phyloP scores from a whole-genome alignment of 2,329 filamentous ascomycete genomes.

The Fusarium buharicum region DNA sequence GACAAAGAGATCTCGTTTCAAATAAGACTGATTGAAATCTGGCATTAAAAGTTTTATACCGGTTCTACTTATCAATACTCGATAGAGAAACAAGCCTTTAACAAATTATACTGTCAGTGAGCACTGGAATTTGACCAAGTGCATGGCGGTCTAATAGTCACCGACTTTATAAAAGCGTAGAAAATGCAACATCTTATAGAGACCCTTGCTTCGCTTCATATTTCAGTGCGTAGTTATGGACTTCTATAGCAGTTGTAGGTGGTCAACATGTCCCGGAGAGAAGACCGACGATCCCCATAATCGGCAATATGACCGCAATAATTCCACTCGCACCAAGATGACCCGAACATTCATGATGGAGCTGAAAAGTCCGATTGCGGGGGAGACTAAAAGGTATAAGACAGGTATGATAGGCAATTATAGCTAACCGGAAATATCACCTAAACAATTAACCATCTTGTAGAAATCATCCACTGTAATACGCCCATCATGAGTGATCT shows the following conservation, averaged over 20 bases:
- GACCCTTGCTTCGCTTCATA: too few species aligned
- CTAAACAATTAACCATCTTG: neutral
- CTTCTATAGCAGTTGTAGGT: neutral
- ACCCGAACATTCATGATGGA: constrained; percentile 21
- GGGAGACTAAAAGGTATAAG: neutral
- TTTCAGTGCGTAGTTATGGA: too few species aligned
- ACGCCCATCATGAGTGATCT: constrained; percentile 41
- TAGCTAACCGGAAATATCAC: neutral
- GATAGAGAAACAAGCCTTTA: too few species aligned
- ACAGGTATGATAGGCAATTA: constrained; percentile 8
- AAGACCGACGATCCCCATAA: constrained; percentile 3
- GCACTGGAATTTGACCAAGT: too few species aligned
- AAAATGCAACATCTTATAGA: too few species aligned
- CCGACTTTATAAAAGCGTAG: too few species aligned
- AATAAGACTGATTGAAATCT: too few species aligned
- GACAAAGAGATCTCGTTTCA: too few species aligned
- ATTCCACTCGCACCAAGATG: constrained; percentile 16
- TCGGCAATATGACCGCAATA: constrained; percentile 19
- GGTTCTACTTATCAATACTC: too few species aligned
- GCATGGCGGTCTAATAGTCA: too few species aligned
- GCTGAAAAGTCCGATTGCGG: constrained; percentile 35
- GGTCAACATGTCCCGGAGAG: constrained; percentile 7
- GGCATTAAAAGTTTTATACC: too few species aligned
- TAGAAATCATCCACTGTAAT: neutral
- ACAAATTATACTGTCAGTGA: too few species aligned